Conservation (phyloP, 2,329 filamentous ascomycete species). For the Emergomyces orientalis region DNA sequence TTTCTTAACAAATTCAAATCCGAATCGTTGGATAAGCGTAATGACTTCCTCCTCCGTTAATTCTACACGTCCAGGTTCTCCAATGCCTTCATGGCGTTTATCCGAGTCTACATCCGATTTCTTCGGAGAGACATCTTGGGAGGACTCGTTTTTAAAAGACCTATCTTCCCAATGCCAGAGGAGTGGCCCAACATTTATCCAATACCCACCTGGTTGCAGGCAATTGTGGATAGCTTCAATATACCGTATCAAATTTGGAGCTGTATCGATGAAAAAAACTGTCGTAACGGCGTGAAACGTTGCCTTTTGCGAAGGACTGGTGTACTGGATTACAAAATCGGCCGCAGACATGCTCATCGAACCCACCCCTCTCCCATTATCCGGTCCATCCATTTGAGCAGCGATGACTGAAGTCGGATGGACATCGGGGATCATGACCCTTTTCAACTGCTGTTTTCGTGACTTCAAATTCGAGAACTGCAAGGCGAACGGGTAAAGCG, state of each 20-base stretch:
- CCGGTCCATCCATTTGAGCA: conserved; percentile 19
- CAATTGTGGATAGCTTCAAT: conserved; percentile 74
- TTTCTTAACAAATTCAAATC: conserved; percentile 62
- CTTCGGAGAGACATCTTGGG: background rate
- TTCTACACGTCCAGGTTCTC: conserved; percentile 82
- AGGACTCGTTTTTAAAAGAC: conserved; percentile 23
- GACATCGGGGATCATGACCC: conserved; percentile 69
- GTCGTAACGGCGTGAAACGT: conserved; percentile 74
- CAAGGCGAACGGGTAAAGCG: conserved; percentile 75
- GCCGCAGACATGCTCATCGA: conserved; percentile 88
- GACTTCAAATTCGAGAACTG: conserved; percentile 77
- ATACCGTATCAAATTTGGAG: conserved; percentile 84
- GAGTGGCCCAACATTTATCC: conserved; percentile 83
- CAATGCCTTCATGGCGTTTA: conserved; percentile 53
- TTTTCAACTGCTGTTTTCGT: conserved; percentile 63
- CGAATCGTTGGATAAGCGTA: conserved; percentile 60
- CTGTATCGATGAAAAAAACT: conserved; percentile 96
- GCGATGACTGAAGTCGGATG: conserved; percentile 55
- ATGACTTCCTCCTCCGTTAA: conserved; percentile 83
- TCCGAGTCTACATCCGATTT: conserved; percentile 32
- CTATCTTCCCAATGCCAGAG: conserved; percentile 92
- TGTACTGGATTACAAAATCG: conserved; percentile 85
- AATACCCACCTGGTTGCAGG: conserved; percentile 65
- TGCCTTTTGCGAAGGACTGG: conserved; percentile 49
- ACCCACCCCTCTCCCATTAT: conserved; percentile 37